Percentiles rank a stretch among this genome's conserved stretches.
phyloP scores from a whole-genome alignment of 768 basidiomycete genomes.

The Hortiboletus campestris region DNA sequence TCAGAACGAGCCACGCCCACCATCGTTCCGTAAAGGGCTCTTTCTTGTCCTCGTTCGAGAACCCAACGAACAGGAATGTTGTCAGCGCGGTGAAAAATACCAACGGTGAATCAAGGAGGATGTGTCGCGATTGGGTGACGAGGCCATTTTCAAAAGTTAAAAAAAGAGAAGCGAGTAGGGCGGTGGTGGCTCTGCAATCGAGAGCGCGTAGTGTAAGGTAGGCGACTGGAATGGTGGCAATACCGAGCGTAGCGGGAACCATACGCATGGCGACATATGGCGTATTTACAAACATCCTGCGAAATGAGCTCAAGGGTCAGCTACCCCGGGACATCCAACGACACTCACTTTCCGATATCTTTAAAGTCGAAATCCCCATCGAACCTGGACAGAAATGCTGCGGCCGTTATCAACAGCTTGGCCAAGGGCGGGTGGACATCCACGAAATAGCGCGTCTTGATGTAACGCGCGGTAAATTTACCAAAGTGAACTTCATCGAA shows the following conservation, averaged over 20 bases:
- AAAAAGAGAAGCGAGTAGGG: constrained; percentile 86
- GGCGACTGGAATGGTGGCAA: constrained; percentile 84
- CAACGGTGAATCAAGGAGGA: constrained; percentile 97
- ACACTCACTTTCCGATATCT: constrained; percentile 89
- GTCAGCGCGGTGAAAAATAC: constrained; percentile 97
- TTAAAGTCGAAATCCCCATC: constrained; percentile 96
- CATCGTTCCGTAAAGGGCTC: constrained; percentile 80
- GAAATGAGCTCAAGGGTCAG: constrained; percentile 2
- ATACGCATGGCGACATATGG: constrained; percentile 98
- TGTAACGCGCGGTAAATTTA: constrained; percentile 92
- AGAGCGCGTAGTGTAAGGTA: constrained; percentile 94
- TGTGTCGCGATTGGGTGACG: constrained; percentile 92
- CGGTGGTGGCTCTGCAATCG: constrained; percentile 88
- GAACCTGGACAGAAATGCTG: constrained; percentile 83
- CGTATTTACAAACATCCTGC: constrained; percentile 77
- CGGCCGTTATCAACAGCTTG: constrained; percentile 91
- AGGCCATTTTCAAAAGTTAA: constrained; percentile 97
- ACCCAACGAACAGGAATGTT: constrained; percentile 82
- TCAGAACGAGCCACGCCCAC: constrained; percentile 91
- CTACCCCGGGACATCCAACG: background rate
- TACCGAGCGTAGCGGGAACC: constrained; percentile 87
- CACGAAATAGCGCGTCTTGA: constrained; percentile 87
- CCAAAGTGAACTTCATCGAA: constrained; percentile 99
- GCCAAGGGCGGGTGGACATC: constrained; percentile 98
- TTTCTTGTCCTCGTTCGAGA: constrained; percentile 87